Percentiles rank a stretch among this genome's conserved stretches.
Conservation (phyloP, 2,329 filamentous ascomycete genomes). For the Bipolaris gigantea region DNA sequence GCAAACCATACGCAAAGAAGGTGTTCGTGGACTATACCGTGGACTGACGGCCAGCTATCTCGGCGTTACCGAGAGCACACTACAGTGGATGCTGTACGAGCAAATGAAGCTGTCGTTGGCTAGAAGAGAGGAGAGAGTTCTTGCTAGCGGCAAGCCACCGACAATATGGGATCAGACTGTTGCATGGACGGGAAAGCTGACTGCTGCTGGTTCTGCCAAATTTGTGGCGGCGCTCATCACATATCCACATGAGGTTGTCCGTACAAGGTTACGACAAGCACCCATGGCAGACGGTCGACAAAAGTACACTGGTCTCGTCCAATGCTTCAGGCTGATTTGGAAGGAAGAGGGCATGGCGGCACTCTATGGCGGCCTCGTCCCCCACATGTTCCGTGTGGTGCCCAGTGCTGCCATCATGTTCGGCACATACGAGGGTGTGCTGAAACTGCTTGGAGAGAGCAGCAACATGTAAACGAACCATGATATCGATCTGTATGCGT, state of each 20-base stretch:
- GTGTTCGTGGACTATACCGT: conserved; percentile 80
- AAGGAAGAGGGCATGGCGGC: conserved; percentile 84
- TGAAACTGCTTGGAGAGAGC: conserved; percentile 51
- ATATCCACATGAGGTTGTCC: conserved; percentile 90
- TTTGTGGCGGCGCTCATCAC: conserved; percentile 80
- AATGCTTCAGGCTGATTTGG: conserved; percentile 86
- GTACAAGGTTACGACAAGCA: conserved; percentile 82
- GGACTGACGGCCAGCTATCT: conserved; percentile 90
- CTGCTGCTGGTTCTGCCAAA: conserved; percentile 81
- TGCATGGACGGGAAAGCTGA: conserved; percentile 76
- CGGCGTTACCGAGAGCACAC: conserved; percentile 83
- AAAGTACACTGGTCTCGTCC: conserved; percentile 86
- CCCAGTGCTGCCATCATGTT: conserved; percentile 97
- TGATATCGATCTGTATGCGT: not conserved
- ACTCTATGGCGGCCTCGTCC: conserved; percentile 87
- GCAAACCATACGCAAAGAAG: conserved; percentile 80
- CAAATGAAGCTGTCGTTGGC: conserved; percentile 79
- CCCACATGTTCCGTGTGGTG: conserved; percentile 87
- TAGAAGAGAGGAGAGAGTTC: conserved; percentile 60
- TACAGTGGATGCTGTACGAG: conserved; percentile 95
- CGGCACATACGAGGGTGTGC: conserved; percentile 71
- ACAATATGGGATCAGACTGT: conserved; percentile 74
- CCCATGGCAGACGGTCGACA: conserved; percentile 70
- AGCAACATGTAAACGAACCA: conserved; percentile 39
- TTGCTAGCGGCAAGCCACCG: conserved; percentile 62